phyloP scores from a whole-genome alignment of 768 basidiomycete species.

The Hygrocybe coccinea region DNA sequence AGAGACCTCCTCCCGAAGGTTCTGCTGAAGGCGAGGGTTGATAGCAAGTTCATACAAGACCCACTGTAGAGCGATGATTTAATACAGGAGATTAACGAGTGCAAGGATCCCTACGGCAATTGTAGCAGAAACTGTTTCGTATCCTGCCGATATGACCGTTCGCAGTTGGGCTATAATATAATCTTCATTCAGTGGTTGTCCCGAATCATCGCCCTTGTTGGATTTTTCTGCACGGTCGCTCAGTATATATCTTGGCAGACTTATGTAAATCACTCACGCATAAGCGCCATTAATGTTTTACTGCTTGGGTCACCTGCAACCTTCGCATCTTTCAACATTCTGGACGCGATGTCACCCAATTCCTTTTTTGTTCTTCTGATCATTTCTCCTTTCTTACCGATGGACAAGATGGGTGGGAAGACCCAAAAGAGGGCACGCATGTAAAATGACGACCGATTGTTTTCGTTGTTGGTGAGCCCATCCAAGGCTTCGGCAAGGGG shows the following conservation, averaged over 20 bases:
- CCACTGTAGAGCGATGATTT: conserved; percentile 42
- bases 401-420: conserved; percentile 49
- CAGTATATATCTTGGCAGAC: not conserved
- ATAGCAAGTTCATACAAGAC: conserved; percentile 57
- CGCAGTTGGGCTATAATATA: conserved; percentile 57
- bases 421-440: conserved; percentile 62
- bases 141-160: conserved; percentile 59
- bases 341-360: conserved; percentile 47
- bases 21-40: conserved; percentile 47
- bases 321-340: conserved; percentile 54
- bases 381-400: conserved; percentile 57
- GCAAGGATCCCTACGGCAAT: conserved; percentile 31
- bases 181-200: conserved; percentile 41
- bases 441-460: conserved; percentile 54
- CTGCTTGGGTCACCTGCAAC: conserved; percentile 38
- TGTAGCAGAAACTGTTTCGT: conserved; percentile 46
- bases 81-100: conserved; percentile 8
- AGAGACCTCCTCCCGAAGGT: conserved; percentile 52
- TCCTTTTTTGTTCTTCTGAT: conserved; percentile 50
- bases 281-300: conserved; percentile 49
- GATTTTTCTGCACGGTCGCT: not conserved
- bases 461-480: conserved; percentile 56
- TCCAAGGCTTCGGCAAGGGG: conserved; percentile 50
- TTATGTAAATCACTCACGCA: conserved; percentile 37
- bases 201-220: conserved; percentile 35